Base-by-base conservation (phyloP, 495 filamentous ascomycete species). In the Penicillium riverlandense region DNA sequence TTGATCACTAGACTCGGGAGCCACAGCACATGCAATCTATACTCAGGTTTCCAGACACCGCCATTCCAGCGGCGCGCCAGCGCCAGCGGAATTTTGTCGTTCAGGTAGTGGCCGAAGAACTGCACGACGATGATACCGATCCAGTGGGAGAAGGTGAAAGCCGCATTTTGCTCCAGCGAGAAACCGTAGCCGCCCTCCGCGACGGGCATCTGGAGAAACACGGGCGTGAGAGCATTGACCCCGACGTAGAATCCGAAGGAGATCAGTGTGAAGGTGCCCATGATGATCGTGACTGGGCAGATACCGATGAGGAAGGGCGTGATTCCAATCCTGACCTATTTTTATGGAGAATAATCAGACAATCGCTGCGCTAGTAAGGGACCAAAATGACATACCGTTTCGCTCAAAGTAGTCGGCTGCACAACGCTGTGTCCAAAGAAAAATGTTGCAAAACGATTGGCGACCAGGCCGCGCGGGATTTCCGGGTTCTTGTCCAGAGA, bases 31-130 rank as follows among this genome's bases (percentile, higher is more conserved):
- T 75, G 63, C 4, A 76, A 60, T 7, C 74, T 61, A 50, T 73
- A 78, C 39, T 77, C 75, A 9, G 74, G 72, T 40, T 69, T 70
- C 75, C 75, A 77, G 28, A 48, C 56, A 8, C 71, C 69, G 15
- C 61, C 56, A 40, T 63, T 59, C 7, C 13, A 58, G 22, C 59
- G 61, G 0, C 48, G 41, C 7, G 58, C 61, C 13, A 70, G 44
- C 36, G 55, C 62, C 7, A 77, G 56, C 0, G 74, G 71, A 15
- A 77, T 41, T 0, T 64, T 60, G 43, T 77, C 75, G 45, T 67
- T 71, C 33, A 73, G 37, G 34, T 63, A 59, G 38, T 69, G 58
- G 2, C 72, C 71, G 40, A 62, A 70, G 8, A 69, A 43, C 5
- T 67, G 55, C 6, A 69, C 71, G 29, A 69, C 38, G 10, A 70